Evolutionary conservation across 2,329 filamentous ascomycete species (phyloP).

Genomic region (Ascochyta koolunga): DNA sequence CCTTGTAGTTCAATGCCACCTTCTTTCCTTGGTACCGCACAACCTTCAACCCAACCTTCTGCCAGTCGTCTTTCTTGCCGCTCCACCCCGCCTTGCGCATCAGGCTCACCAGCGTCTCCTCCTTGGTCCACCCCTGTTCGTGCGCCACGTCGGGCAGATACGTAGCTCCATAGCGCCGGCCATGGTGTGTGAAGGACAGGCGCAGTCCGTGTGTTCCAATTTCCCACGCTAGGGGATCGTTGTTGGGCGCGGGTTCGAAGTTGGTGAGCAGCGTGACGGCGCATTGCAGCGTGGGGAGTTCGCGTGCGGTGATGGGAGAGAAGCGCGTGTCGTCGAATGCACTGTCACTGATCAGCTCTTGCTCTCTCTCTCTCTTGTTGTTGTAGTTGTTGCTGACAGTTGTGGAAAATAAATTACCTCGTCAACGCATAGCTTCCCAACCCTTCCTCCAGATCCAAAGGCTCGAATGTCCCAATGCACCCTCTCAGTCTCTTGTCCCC

Average conservation of each 20-base stretch:
- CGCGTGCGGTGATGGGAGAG: conserved; percentile 57
- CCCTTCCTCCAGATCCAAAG: conserved; percentile 73
- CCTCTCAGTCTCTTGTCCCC: conserved; percentile 76
- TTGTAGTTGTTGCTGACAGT: neutral
- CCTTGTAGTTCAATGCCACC: conserved; percentile 70
- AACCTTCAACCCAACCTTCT: conserved; percentile 76
- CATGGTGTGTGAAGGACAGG: conserved; percentile 79
- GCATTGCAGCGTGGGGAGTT: conserved; percentile 48
- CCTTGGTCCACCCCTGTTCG: conserved; percentile 94
- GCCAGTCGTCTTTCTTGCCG: conserved; percentile 71
- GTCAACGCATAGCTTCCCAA: conserved; percentile 82
- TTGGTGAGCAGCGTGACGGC: conserved; percentile 81
- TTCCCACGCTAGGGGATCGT: conserved; percentile 75
- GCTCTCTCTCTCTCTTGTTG: neutral
- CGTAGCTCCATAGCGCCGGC: conserved; percentile 78
- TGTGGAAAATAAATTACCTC: conserved; percentile 56
- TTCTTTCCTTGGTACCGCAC: conserved; percentile 88
- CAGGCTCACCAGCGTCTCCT: conserved; percentile 86
- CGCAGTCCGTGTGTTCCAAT: conserved; percentile 86
- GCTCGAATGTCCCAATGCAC: conserved; percentile 94
- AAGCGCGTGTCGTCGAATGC: conserved; percentile 70
- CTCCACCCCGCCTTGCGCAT: conserved; percentile 96
- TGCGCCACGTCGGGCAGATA: conserved; percentile 90
- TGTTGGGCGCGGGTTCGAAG: conserved; percentile 75
- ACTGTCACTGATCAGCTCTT: conserved; percentile 41